Base-by-base conservation (phyloP, 805 yeast genomes). In the Ogataea populi-albae region DNA sequence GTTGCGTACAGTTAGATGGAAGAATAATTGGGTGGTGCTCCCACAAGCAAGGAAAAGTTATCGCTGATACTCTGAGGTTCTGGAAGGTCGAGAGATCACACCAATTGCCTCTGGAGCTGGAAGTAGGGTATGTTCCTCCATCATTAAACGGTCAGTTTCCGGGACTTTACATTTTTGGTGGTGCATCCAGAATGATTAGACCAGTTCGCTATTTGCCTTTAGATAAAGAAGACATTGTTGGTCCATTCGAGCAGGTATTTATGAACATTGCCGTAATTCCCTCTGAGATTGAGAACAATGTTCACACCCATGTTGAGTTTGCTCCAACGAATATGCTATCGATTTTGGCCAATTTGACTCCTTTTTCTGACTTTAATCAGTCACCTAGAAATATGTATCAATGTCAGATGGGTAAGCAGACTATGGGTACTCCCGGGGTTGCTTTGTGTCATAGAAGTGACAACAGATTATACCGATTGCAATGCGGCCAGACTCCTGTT, bases 341-440 rank as follows among this genome's bases (percentile, higher is more conserved):
- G 16, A 91, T 93, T 49, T 72, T 93, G 62, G 98, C 98, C 46
- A 93, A 93, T 65, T 73, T 93, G 70, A 93, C 98, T 2, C 98
- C 98, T 49, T 93, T 87, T 62, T 89, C 98, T 2, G 98, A 93
- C 64, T 93, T 93, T 71, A 93, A 93, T 65, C 98, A 93, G 71
- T 89, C 97, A 18, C 98, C 98, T 56, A 85, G 98, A 79, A 93
- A 93, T 63, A 93, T 93, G 98, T 93, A 93, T 64, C 98, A 93
- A 70, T 93, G 98, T 68, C 98, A 93, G 74, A 93, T 93, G 98
- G 98, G 97, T 78, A 93, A 93, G 69, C 98, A 93, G 71, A 91
- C 98, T 15, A 93, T 93, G 98, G 98, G 98, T 65, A 93, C 98
- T 4, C 98, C 98, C 6, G 98, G 98, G 67, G 96, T 93, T 46